Evolutionary conservation across 202 grass and related monocot species (phyloP), one percentile per base, ranked within the genome.

Genomic region (Schoenoplectus tabernaemontani): DNA sequence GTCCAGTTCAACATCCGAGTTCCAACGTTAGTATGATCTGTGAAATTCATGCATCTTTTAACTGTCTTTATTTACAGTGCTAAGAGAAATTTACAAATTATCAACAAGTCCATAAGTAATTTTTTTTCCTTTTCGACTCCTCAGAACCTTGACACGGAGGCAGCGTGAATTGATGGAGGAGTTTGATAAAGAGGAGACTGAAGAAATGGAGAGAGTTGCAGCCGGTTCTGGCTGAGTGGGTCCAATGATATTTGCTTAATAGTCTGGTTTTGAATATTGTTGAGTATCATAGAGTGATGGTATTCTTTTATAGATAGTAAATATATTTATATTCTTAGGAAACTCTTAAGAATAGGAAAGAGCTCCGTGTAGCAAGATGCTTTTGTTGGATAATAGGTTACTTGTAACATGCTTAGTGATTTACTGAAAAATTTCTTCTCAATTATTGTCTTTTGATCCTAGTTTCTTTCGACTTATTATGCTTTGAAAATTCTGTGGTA

Each of bases 1-100:
- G 85, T 98, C 17, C 89, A 92, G 79, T 98, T 98, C 85, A 92
- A 83, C 57, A 83, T 98, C 50, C 87, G 86, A 75, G 82, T 98
- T 75, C 95, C 91, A 47, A 75, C 82, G 95, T 98, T 89, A 53
- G 89, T 60, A 32, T 74, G 24, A 74, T 15, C 70, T 53, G 34
- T 74, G 28, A 32, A 53, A 33, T 74, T 74, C 26, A n/a, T 54
- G 3, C 46, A 54, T n/a, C 8, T 33, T 50, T 4, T 74, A n/a
- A n/a, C 48, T 51, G 7, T 9, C 33, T 73, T 17, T n/a, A n/a
- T n/a, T n/a, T n/a, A 47, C 24, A 28, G 43, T 72, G 42, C 5
- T 4, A 32, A 50, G 30, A n/a, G 16, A 23, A 30, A 26, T 12
- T 24, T 7, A 28, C 50, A 72, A 73, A 73, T 33, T 73, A 51